A percentile compares a stretch with the other conserved stretches of the same genome.
These are phyloP conservation scores for Clavulina sp. DNA, from an alignment of 768 basidiomycete genomes.

Conservation along the genomic window DNA sequence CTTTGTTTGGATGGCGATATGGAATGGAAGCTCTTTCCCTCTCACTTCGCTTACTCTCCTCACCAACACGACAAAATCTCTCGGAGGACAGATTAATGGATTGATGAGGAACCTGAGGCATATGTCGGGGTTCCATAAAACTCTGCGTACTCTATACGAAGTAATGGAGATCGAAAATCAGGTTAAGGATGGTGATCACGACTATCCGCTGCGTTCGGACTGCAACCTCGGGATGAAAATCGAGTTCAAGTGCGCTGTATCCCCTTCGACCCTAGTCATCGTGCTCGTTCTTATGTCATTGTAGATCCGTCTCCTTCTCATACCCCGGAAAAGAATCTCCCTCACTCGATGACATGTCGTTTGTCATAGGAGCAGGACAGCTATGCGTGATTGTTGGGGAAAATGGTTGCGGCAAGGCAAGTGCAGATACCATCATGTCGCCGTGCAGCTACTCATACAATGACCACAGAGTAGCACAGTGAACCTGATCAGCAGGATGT, in stretches of 20 bases:
- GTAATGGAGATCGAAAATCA: constrained; percentile 6
- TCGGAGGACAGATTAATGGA: not conserved
- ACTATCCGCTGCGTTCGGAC: not conserved
- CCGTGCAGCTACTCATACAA: not conserved
- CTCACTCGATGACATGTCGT: constrained; percentile 17
- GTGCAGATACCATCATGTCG: not conserved
- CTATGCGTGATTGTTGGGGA: constrained; percentile 39
- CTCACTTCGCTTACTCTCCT: not conserved
- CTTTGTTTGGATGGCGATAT: not conserved
- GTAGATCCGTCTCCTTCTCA: constrained; percentile 33
- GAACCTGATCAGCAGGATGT: constrained; percentile 16
- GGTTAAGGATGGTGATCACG: constrained; percentile 3
- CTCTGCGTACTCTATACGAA: constrained; percentile 2
- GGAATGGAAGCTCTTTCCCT: not conserved
- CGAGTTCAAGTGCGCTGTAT: constrained; percentile 7
- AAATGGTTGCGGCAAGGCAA: constrained; percentile 28
- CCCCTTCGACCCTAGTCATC: too few relatives aligned
- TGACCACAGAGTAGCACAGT: constrained; percentile 19
- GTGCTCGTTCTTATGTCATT: not conserved
- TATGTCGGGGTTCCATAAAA: not conserved
- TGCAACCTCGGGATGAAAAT: not conserved
- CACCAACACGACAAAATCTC: not conserved
- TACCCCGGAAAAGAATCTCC: constrained; percentile 23
- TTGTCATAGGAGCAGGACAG: constrained; percentile 26
- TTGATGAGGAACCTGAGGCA: not conserved